Percentiles rank a stretch among this genome's conserved stretches.
Evolutionary conservation across 192 early-diverging fungal species (phyloP).

Genomic region (Umbelopsis sp.): DNA sequence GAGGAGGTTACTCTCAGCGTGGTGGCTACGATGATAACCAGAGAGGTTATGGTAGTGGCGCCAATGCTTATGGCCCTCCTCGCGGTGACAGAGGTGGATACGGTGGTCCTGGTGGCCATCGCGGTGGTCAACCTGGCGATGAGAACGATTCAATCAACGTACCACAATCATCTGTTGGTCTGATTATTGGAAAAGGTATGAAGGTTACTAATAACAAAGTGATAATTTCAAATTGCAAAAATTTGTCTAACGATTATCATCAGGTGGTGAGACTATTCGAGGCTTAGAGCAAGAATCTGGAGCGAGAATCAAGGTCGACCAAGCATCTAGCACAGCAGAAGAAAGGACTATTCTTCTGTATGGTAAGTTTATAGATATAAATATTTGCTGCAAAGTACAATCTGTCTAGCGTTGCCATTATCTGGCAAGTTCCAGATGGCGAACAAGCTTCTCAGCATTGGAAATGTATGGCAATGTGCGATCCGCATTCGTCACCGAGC

Average conservation of each 20-base stretch:
- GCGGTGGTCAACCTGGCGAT: conserved; percentile 43
- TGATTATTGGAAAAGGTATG: conserved; percentile 54
- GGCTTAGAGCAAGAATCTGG: conserved; percentile 62
- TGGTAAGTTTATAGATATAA: conserved; percentile 36
- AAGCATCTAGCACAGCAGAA: conserved; percentile 40
- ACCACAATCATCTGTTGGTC: conserved; percentile 57
- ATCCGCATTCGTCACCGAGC: conserved; percentile 16
- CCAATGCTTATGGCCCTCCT: conserved; percentile 22
- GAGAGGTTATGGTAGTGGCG: conserved; percentile 21
- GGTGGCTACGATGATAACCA: conserved; percentile 24
- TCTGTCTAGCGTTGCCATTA: background rate
- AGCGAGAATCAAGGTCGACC: conserved; percentile 64
- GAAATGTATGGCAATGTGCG: conserved; percentile 22
- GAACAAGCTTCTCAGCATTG: background rate
- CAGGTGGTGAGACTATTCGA: conserved; percentile 64
- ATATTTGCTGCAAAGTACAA: background rate
- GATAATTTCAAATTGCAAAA: background rate
- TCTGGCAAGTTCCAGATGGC: background rate
- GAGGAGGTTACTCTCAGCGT: conserved; percentile 14
- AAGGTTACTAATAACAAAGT: background rate
- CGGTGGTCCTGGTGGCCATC: conserved; percentile 35
- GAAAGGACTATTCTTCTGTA: conserved; percentile 52
- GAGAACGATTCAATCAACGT: conserved; percentile 60
- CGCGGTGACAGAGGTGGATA: conserved; percentile 11
- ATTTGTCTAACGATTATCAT: conserved; percentile 42